phyloP scores from a whole-genome alignment of 2,329 filamentous ascomycete species.

The Epichloe bromicola region DNA sequence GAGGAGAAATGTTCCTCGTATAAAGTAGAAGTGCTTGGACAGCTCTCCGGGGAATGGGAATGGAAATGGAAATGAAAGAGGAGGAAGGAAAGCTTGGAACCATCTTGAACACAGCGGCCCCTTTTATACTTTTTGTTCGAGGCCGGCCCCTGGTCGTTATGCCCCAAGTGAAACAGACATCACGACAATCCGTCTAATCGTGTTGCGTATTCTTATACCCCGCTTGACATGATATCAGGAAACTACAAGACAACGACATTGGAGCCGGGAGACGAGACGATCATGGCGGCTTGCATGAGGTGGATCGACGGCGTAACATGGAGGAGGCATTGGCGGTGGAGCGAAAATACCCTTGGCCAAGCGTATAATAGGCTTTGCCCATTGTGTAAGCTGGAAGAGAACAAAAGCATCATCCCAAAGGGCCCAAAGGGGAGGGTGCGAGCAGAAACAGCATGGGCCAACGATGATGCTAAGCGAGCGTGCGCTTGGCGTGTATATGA shows the following conservation, averaged over 20 bases:
- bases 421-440: conserved; percentile 12
- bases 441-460: conserved; percentile 9
- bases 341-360: conserved; percentile 6
- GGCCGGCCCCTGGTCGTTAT: conserved; percentile 21
- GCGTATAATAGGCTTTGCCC: not conserved
- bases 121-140: conserved; percentile 51
- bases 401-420: conserved; percentile 1
- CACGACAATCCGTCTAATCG: conserved; percentile 31
- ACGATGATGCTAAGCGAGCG: not conserved
- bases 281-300: conserved; percentile 22
- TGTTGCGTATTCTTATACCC: conserved; percentile 23
- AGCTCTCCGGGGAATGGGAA: not conserved
- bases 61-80: conserved; percentile 17
- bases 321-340: conserved; percentile 12
- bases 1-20: not conserved
- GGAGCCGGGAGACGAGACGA: conserved; percentile 17
- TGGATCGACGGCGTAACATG: conserved; percentile 19
- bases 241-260: conserved; percentile 17
- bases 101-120: conserved; percentile 34
- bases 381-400: not conserved
- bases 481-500: not conserved
- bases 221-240: conserved; percentile 21
- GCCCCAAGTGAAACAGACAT: conserved; percentile 27
- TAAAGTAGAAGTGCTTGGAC: not conserved
- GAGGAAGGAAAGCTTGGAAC: conserved; percentile 37